These are phyloP conservation scores for Colletotrichum sp. DNA, from an alignment of 2,329 filamentous ascomycete genomes.

Conservation along the genomic window DNA sequence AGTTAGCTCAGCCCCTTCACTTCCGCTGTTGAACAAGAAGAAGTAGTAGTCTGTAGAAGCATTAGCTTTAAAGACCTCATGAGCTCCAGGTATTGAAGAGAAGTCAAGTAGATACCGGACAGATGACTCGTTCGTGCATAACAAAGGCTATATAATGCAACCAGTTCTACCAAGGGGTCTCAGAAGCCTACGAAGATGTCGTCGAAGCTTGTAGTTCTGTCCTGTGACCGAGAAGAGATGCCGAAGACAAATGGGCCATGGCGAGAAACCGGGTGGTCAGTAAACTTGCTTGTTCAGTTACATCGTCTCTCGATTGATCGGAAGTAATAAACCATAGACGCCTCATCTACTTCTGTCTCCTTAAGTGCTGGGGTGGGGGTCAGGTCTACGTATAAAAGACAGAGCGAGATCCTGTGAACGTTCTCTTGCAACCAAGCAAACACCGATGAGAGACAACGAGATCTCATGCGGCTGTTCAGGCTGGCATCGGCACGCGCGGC, in stretches of 20 bases:
- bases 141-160: neutral
- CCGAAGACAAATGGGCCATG: fast-evolving
- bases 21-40: neutral
- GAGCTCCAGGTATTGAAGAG: neutral
- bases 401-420: fast-evolving
- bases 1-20: too few species aligned
- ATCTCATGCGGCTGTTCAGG: fast-evolving
- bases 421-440: neutral
- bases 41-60: neutral
- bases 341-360: fast-evolving
- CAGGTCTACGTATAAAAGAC: neutral
- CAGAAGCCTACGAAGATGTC: neutral
- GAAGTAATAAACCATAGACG: neutral
- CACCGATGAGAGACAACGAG: neutral
- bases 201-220: neutral
- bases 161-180: neutral
- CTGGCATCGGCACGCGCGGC: fast-evolving
- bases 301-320: neutral
- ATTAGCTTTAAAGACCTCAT: neutral
- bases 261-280: fast-evolving
- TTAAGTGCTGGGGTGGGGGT: fast-evolving
- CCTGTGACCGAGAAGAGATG: neutral
- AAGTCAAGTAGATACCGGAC: neutral
- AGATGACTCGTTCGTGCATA: fast-evolving
- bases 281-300: fast-evolving